Percentiles rank a stretch among this genome's conserved stretches.
phyloP scores from a whole-genome alignment of 2,329 filamentous ascomycete genomes.

The Zelopaecilomyces penicillatus region DNA sequence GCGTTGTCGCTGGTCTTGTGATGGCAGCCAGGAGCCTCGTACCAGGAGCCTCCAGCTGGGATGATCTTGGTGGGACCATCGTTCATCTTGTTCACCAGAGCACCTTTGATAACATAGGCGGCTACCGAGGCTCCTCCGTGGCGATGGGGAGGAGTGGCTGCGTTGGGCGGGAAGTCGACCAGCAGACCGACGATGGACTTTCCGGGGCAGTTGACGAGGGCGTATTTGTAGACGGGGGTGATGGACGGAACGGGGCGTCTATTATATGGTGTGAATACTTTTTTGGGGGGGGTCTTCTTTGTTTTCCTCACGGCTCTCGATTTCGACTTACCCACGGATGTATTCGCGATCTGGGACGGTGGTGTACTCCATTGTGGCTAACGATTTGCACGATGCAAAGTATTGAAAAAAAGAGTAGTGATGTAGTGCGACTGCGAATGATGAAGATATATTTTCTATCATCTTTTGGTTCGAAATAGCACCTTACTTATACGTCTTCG shows the following conservation, averaged over 20 bases:
- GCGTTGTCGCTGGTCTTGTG: conserved; percentile 15
- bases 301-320: too few relatives aligned
- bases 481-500: too few relatives aligned
- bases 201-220: conserved; percentile 13
- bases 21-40: conserved; percentile 16
- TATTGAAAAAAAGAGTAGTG: too few relatives aligned
- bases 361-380: too few relatives aligned
- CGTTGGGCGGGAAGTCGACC: conserved; percentile 14
- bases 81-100: conserved; percentile 18
- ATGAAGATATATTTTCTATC: too few relatives aligned
- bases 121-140: conserved; percentile 14
- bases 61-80: conserved; percentile 12
- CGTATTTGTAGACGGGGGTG: conserved; percentile 12
- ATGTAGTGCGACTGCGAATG: too few relatives aligned
- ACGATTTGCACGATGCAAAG: too few relatives aligned
- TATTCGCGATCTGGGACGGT: too few relatives aligned
- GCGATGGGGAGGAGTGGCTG: conserved; percentile 13
- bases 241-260: conserved; percentile 7
- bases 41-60: conserved; percentile 13
- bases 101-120: conserved; percentile 12
- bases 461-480: too few relatives aligned
- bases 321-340: too few relatives aligned
- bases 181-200: conserved; percentile 15
- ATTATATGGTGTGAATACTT: neutral
- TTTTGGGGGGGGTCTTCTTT: too few relatives aligned